Evolutionary conservation across 352 stramenopile species (phyloP), one percentile per base, ranked within the genome.

Genomic region (Globisporangium uncinulatum): DNA sequence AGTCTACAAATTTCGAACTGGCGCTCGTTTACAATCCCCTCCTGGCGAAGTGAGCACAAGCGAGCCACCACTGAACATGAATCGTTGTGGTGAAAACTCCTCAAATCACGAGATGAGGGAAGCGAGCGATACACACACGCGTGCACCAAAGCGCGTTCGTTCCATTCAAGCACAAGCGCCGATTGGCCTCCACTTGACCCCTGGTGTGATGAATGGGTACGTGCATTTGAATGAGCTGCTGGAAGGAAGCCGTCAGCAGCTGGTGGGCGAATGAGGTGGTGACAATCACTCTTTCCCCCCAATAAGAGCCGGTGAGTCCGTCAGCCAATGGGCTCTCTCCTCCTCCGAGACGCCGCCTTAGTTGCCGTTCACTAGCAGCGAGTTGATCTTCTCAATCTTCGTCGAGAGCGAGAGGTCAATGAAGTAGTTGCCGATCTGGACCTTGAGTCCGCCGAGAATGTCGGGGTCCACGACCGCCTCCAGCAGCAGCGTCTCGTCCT

Each of bases 371-470:
- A 78, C 74, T 62, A 91, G 70, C 72, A 91, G 79, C 68, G 70
- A 86, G 73, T 95, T 86, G 71, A 95, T 93, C 81, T 97, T 96
- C 66, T 98, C 93, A 75, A 98, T 98, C 77, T 96, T 94, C 62
- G 85, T 97, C 50, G 86, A 85, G 51, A 98, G 83, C 67, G 91
- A 98, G 66, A 98, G 71, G 79, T 98, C 95, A 67, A 98, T 97
- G 76, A 98, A 98, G 82, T 97, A 95, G 79, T 98, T 97, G 65
- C 94, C 95, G 74, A 98, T 98, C 79, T 98, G 93, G 62, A 98
- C 92, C 80, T 98, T 97, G 58, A 98, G 85, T 62, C 95, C 95
- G 37, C 95, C 95, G 61, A 98, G 70, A 69, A 98, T 98, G 60
- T 86, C 82, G 14, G 94, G 91, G 84, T 98, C 90, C 34, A 98